These are phyloP conservation scores for Cryptococcus amylolentus DNA, from an alignment of 1,284 basidiomycete genomes.

Conservation along the genomic window DNA sequence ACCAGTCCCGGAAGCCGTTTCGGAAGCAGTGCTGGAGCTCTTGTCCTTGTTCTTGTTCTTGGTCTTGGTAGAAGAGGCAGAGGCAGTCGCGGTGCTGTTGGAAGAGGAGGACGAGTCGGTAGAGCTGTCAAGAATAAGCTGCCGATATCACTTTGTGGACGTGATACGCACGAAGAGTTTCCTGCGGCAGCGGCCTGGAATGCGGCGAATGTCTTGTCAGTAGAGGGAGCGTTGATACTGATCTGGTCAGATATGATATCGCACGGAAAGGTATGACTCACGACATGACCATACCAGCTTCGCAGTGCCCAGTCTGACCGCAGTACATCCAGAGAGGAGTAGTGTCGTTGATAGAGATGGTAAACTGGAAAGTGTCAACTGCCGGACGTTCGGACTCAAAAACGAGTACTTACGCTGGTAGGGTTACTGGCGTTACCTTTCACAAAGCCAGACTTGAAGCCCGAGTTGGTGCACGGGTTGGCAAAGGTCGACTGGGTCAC, in stretches of 20 bases:
- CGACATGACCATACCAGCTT: slow-evolving; percentile 61
- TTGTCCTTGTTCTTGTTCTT: slow-evolving; percentile 40
- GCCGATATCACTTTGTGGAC: too few relatives aligned
- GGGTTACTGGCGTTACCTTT: slow-evolving; percentile 28
- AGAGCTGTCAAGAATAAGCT: too few relatives aligned
- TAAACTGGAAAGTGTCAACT: slow-evolving; percentile 19
- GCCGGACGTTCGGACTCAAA: neutral
- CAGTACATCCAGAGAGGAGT: slow-evolving; percentile 65
- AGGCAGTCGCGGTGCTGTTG: neutral
- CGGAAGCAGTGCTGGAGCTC: slow-evolving; percentile 48
- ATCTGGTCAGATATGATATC: neutral
- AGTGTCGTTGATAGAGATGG: slow-evolving; percentile 51
- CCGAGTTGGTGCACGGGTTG: slow-evolving; percentile 53
- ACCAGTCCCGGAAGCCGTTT: too few relatives aligned
- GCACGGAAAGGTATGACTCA: slow-evolving; percentile 1
- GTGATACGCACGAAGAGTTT: neutral
- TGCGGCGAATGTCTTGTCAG: slow-evolving; percentile 54
- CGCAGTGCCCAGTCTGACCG: slow-evolving; percentile 57
- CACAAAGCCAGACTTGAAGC: slow-evolving; percentile 57
- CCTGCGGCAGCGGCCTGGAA: slow-evolving; percentile 54
- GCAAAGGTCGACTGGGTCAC: slow-evolving; percentile 61
- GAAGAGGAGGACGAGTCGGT: neutral
- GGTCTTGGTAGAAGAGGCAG: neutral
- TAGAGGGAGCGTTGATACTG: slow-evolving; percentile 59
- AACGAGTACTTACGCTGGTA: slow-evolving; percentile 56